phyloP scores from a whole-genome alignment of 2,329 filamentous ascomycete species.

The Penicillium decumbens region DNA sequence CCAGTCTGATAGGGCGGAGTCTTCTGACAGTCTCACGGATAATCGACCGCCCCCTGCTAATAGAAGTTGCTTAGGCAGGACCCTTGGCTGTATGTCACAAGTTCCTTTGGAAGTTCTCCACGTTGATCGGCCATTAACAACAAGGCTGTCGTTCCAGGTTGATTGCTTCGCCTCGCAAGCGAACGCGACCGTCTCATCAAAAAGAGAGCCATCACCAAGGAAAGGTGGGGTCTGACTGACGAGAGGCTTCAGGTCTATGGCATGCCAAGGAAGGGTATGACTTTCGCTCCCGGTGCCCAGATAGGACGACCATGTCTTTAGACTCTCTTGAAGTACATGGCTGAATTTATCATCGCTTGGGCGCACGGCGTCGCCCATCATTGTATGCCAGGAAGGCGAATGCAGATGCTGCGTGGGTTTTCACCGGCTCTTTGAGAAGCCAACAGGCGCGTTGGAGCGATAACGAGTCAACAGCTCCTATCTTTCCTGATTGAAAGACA shows the following conservation, averaged over 20 bases:
- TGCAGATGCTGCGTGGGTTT: no score
- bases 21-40: slow-evolving; percentile 15
- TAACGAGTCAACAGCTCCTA: no score
- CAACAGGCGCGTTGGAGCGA: no score
- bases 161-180: slow-evolving; percentile 16
- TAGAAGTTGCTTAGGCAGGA: slow-evolving; percentile 16
- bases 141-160: slow-evolving; percentile 6
- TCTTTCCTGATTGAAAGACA: no score
- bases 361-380: slow-evolving; percentile 13
- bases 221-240: slow-evolving; percentile 15
- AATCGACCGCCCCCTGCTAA: slow-evolving; percentile 6
- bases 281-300: slow-evolving; percentile 5
- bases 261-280: slow-evolving; percentile 7
- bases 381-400: no score
- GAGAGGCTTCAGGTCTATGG: slow-evolving; percentile 14
- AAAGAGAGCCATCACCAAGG: slow-evolving; percentile 13
- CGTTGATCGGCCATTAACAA: slow-evolving; percentile 17
- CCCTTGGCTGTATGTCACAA: slow-evolving; percentile 13
- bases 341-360: slow-evolving; percentile 14
- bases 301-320: slow-evolving; percentile 14
- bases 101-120: slow-evolving; percentile 17
- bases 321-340: slow-evolving; percentile 13
- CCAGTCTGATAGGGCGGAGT: slow-evolving; percentile 16
- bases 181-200: slow-evolving; percentile 11
- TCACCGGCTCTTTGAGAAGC: no score